Evolutionary conservation across 169 alveolate species (phyloP), one percentile per base, ranked within the genome.

Genomic region (Plasmodium fragile): DNA sequence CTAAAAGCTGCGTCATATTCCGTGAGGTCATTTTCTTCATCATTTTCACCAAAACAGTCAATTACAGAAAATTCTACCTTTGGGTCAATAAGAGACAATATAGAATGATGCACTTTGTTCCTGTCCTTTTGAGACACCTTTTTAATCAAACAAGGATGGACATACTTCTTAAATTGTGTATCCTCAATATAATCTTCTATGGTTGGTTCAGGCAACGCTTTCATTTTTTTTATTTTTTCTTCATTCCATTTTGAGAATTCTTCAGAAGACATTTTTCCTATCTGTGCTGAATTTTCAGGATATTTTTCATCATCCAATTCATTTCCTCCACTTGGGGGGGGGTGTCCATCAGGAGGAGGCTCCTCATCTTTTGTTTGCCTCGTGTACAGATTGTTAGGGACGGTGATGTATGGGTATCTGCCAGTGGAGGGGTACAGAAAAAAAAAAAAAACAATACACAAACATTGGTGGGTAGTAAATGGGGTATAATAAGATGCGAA

Each of bases 1-100:
- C 78, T 93, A 43, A 92, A 65, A 8, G 95, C 79, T 13, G 91
- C 92, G 55, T 96, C 97, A 59, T 96, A 96, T 70, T 92, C 97
- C 3, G 97, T 95, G 36, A 96, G 69, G 34, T 96, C 97, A 49
- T 85, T 25, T 30, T 85, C 93, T 39, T 73, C 30, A 73, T 85
- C 82, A 92, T 92, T 94, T 81, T 75, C 92, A 89, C 80, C 65
- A 81, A 82, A 55, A 72, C 95, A 72, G 73, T 80, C 45, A 6
- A 82, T 16, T 30, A 90, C 52, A 49, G 77, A 32, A 36, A 4
- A 43, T 93, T 87, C 79, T 8, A 71, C 28, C 18, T n/a, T 16
- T 2, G 90, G 89, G 43, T 81, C 43, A 1, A 25, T 52, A 30
- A 55, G 2, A 5, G 82, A 78, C 11, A 25, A 71, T 10, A 82